Evolutionary conservation across 2,329 filamentous ascomycete species (phyloP).

Genomic region (Teratosphaeria nubilosa): DNA sequence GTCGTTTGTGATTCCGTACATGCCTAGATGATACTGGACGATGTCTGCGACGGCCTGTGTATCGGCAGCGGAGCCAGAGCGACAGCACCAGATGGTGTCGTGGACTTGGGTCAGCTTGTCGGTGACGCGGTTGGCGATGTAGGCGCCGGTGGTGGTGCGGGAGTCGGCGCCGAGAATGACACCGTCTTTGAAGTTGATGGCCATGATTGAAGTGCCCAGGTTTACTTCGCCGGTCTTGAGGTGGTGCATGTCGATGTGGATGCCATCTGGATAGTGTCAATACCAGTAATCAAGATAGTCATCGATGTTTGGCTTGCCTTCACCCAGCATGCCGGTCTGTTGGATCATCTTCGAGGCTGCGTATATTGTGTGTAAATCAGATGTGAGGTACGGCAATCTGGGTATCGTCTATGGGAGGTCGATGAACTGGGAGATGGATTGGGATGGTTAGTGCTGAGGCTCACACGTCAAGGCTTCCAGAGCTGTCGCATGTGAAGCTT

Average conservation of each 20-base stretch:
- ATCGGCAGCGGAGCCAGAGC: conserved; percentile 92
- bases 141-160: conserved; percentile 91
- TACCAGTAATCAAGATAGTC: conserved; percentile 1
- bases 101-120: conserved; percentile 98
- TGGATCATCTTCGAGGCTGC: conserved; percentile 23
- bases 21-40: conserved; percentile 87
- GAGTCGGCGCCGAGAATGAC: conserved; percentile 97
- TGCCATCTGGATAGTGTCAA: conserved; percentile 62
- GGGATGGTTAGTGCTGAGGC: neutral
- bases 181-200: conserved; percentile 96
- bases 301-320: conserved; percentile 21
- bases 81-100: conserved; percentile 99
- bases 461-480: neutral
- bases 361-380: neutral
- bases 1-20: conserved; percentile 84
- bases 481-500: neutral
- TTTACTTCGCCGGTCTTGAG: conserved; percentile 99
- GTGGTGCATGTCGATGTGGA: conserved; percentile 97
- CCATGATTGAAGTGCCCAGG: conserved; percentile 98
- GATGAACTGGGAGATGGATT: too few relatives aligned
- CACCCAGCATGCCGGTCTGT: conserved; percentile 31
- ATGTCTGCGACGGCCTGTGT: conserved; percentile 98
- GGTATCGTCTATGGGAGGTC: neutral
- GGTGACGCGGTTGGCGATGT: conserved; percentile 98
- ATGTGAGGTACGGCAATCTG: neutral